Conservation (phyloP, 345 rosid genomes). For the Eucalyptus shirleyi region DNA sequence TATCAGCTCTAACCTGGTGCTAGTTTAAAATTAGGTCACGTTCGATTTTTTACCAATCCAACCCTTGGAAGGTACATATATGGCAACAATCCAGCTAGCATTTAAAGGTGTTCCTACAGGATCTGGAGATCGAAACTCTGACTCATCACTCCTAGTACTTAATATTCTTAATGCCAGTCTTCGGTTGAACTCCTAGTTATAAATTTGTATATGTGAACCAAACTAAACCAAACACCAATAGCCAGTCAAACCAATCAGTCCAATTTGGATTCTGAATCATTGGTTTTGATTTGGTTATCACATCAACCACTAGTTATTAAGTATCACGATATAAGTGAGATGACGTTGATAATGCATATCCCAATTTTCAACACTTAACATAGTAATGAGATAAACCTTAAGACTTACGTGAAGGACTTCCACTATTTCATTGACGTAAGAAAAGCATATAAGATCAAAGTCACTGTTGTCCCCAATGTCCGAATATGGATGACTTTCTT, state of each 20-base stretch:
- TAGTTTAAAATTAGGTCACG: too few relatives aligned
- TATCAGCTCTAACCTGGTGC: too few relatives aligned
- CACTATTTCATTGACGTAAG: background rate
- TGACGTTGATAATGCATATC: background rate
- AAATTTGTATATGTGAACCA: background rate
- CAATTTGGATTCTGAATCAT: background rate
- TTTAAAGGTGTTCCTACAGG: background rate
- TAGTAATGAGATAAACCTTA: background rate
- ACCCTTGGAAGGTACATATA: background rate
- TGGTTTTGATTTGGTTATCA: background rate
- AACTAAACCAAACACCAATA: background rate
- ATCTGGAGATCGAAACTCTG: background rate
- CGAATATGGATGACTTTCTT: background rate
- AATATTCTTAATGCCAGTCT: background rate
- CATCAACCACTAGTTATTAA: too few relatives aligned
- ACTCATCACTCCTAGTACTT: background rate
- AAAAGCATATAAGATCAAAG: background rate
- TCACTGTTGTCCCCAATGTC: background rate
- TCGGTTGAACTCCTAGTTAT: background rate
- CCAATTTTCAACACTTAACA: background rate
- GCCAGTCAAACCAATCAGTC: background rate
- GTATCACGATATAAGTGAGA: background rate
- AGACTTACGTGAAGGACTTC: background rate
- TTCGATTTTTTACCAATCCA: background rate
- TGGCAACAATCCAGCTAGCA: background rate